Base-by-base conservation (phyloP, 2,329 filamentous ascomycete species). In the Harringtonia lauricola region DNA sequence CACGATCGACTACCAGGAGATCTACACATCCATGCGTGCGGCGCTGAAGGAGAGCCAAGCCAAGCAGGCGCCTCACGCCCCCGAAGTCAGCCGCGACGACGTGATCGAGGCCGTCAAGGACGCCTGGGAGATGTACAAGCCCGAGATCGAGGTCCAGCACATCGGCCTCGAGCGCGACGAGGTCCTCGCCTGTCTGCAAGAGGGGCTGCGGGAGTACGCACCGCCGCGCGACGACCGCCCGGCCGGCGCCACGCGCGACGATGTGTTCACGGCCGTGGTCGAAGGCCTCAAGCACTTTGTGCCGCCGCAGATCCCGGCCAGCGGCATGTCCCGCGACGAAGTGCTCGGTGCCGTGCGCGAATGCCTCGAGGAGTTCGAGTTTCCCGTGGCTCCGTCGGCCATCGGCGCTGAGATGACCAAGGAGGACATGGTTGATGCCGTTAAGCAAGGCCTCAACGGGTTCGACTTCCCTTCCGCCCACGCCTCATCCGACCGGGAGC, bases 81-180 rank as follows among this genome's bases (percentile, higher is more conserved):
- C 64, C 10, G 64, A 67, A n/a, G 63, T 86, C 38, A 81, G 79
- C 53, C 78, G 84, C 51, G 86, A 95, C 39, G 86, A 94, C 46
- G 86, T 96, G 30, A 74, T 96, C 2, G 75, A 84, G 24, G 88
- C 89, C 3, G 84, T 96, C 14, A 81, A 81, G 52, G 88, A 95
- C 53, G 90, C 89, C 1, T 94, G 88, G 79, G 90, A 95, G 57
- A 86, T 81, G 43, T 94, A 94, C 64, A 94, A 94, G 63, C 90
- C 90, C 1, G 87, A 95, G 54, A 87, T 95, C 41, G 83, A 94
- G 53, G 73, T 94, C 5, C 83, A 95, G 54, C 87, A 94, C 54
- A 84, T 94, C 49, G 90, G 89, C 2, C 69, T 96, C 1, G 90
- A 95, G 59, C 76, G 87, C 6, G 87, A 95, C 13, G 90, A 96